Base-by-base conservation (phyloP, 495 filamentous ascomycete genomes). In the Neurospora sp. region DNA sequence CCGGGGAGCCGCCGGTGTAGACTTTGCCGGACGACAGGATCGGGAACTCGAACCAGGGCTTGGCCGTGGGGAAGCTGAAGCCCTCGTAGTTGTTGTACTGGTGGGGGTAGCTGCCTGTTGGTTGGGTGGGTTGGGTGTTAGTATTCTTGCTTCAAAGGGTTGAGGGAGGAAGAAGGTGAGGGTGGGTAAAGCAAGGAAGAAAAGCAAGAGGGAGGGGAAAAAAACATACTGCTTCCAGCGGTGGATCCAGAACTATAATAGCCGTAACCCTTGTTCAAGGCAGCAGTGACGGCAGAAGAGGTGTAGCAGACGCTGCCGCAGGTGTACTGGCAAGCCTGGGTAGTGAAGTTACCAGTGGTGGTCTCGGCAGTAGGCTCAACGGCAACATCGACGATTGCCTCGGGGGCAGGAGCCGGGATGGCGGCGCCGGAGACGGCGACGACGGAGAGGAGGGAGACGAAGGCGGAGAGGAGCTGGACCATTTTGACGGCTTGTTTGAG, bases 1-100 rank as follows among this genome's bases (percentile, higher is more conserved):
- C 91, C 0, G 91, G 91, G 9, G 84, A 87, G 37, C 91, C 90
- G 70, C 91, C 90, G 44, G 76, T 83, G 75, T 92, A 94, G 2
- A 86, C 79, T 2, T 76, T 71, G 73, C 85, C 71, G 72, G 81
- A 84, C 69, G 75, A 83, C 76, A 91, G 73, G 72, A 94, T 89
- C 1, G 92, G 92, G 78, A 89, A 93, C 78, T 93, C 91, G 74
- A 91, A 90, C 82, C 89, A 93, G 0, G 90, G 89, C 1, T 73
- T 74, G 11, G 68, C 14, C 53, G 80, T 84, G 41, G 85, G 83
- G 82, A 94, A 93, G 71, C 80, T 81, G 79, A 93, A 92, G 46
- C 88, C 89, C 79, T 94, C 92, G 79, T 89, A 89, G 86, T 93
- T 85, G 78, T 92, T 87, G 84, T 92, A 93, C 69, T 83, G 81